Percentiles rank a stretch among this genome's conserved stretches.
These are phyloP conservation scores for Penicillium fuscoglaucum DNA, from an alignment of 2,329 filamentous ascomycete species.

Conservation along the genomic window DNA sequence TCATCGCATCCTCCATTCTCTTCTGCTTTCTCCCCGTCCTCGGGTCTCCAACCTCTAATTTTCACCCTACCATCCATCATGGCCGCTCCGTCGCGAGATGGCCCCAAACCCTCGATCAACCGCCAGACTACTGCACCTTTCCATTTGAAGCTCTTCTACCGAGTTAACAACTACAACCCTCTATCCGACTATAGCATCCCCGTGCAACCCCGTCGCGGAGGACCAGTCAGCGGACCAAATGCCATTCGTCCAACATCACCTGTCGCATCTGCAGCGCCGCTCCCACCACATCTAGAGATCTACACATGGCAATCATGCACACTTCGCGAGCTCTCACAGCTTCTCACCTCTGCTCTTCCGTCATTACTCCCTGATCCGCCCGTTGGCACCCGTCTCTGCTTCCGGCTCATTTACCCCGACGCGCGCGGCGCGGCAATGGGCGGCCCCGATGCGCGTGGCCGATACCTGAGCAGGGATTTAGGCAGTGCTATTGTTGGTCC, in stretches of 20 bases:
- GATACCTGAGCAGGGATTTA: slow-evolving; percentile 76
- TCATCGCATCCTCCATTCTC: background rate
- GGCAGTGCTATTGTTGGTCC: slow-evolving; percentile 75
- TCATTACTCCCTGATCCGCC: slow-evolving; percentile 69
- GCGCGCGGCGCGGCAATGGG: slow-evolving; percentile 49
- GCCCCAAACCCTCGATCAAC: slow-evolving; percentile 54
- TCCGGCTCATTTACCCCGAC: slow-evolving; percentile 83
- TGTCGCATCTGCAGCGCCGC: slow-evolving; percentile 58
- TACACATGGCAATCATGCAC: slow-evolving; percentile 86
- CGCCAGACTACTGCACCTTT: slow-evolving; percentile 75
- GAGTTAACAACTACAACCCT: slow-evolving; percentile 68
- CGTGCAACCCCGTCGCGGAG: slow-evolving; percentile 24
- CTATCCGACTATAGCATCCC: slow-evolving; percentile 44
- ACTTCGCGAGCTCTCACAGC: slow-evolving; percentile 74
- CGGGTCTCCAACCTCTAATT: background rate
- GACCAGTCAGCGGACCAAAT: slow-evolving; percentile 44
- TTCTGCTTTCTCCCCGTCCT: background rate
- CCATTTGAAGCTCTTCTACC: slow-evolving; percentile 82
- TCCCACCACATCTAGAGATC: slow-evolving; percentile 71
- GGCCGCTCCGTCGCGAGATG: slow-evolving; percentile 29
- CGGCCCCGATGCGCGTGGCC: slow-evolving; percentile 49
- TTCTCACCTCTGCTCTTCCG: slow-evolving; percentile 69
- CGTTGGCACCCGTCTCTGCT: slow-evolving; percentile 81
- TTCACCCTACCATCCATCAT: slow-evolving; percentile 12
- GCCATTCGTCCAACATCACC: slow-evolving; percentile 32